phyloP scores from a whole-genome alignment of 768 basidiomycete species.

The Exidia glandulosa region DNA sequence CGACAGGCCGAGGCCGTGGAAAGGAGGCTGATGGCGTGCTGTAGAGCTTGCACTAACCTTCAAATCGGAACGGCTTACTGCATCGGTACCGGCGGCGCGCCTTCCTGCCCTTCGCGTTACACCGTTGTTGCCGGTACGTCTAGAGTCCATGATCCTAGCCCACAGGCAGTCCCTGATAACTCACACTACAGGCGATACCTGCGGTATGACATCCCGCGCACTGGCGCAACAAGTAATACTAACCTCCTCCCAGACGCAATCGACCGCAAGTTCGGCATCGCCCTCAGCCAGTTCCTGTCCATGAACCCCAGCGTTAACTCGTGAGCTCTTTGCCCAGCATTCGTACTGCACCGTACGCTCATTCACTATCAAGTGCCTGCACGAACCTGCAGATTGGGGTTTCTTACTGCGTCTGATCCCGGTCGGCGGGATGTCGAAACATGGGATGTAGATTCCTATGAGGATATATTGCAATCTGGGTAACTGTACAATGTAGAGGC shows the following conservation, averaged over 20 bases:
- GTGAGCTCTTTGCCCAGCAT: neutral
- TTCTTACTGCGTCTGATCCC: neutral
- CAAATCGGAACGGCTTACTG: neutral
- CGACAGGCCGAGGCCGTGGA: too few species aligned
- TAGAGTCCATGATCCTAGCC: neutral
- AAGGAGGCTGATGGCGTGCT: too few species aligned
- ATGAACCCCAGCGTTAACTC: neutral
- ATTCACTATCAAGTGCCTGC: neutral
- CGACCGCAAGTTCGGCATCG: neutral
- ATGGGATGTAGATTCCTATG: too few species aligned
- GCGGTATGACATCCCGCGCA: neutral
- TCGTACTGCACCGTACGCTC: too few species aligned
- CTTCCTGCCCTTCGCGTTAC: neutral
- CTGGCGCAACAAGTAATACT: neutral
- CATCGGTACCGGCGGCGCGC: neutral
- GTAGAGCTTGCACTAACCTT: neutral
- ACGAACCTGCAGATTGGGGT: neutral
- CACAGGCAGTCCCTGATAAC: neutral
- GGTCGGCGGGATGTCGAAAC: too few species aligned
- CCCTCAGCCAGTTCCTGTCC: neutral
- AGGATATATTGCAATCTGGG: too few species aligned
- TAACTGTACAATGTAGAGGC: too few species aligned
- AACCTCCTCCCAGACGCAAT: neutral
- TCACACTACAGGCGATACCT: neutral
- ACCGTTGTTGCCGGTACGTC: neutral